Evolutionary conservation across 176 grass and related monocot genomes (phyloP).

Genomic region (Oryza officinalis): DNA sequence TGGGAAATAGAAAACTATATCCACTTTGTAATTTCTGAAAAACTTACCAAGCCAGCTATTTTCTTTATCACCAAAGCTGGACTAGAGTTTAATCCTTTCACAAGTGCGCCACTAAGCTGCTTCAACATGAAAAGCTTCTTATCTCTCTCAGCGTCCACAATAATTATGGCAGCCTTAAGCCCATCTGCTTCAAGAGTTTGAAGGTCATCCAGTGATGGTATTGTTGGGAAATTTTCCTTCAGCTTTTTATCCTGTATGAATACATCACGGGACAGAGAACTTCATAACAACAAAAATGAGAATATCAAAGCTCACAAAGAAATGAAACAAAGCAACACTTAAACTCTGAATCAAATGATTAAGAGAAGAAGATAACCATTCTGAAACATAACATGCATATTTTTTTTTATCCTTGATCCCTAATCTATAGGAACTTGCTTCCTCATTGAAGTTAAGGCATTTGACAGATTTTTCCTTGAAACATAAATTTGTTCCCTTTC

Average conservation of each 20-base stretch:
- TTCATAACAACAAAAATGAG: constrained; percentile 21
- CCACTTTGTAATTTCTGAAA: not conserved
- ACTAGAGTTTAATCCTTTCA: constrained; percentile 84
- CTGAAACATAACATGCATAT: constrained; percentile 5
- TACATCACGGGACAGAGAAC: constrained; percentile 21
- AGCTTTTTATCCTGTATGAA: constrained; percentile 92
- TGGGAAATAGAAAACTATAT: constrained; percentile 16
- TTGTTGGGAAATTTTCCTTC: constrained; percentile 73
- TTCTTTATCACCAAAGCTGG: constrained; percentile 95
- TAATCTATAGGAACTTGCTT: constrained; percentile 36
- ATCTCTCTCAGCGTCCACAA: constrained; percentile 91
- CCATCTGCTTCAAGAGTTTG: constrained; percentile 72
- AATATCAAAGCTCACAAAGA: constrained; percentile 8
- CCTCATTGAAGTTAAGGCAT: constrained; percentile 14
- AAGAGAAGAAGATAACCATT: constrained; percentile 18
- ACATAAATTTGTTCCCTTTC: constrained; percentile 2
- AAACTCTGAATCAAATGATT: constrained; percentile 23
- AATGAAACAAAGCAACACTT: constrained; percentile 22
- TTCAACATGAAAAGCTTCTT: constrained; percentile 97
- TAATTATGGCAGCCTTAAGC: constrained; percentile 85
- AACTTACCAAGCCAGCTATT: constrained; percentile 96
- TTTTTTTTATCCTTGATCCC: not conserved
- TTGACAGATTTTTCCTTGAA: constrained; percentile 6
- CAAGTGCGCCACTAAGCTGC: constrained; percentile 81
- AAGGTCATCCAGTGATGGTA: constrained; percentile 81